These are phyloP conservation scores for Hygrophorus pudorinus DNA, from an alignment of 768 basidiomycete genomes.

Conservation along the genomic window DNA sequence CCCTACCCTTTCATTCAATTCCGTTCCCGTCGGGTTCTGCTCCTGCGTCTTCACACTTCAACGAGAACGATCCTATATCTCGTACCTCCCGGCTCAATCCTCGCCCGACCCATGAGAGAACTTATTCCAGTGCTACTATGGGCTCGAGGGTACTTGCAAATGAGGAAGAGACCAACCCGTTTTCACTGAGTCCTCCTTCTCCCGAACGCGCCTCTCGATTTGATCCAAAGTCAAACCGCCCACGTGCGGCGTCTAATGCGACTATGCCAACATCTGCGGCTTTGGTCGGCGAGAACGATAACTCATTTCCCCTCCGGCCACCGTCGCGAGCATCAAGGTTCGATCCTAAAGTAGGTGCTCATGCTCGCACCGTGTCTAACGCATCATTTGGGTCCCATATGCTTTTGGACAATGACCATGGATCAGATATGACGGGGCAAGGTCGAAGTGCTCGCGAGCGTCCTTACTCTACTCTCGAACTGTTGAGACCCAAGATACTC, in stretches of 20 bases:
- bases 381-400: conserved; percentile 58
- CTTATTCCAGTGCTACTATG: conserved; percentile 41
- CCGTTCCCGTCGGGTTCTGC: conserved; percentile 56
- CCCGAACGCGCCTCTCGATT: conserved; percentile 55
- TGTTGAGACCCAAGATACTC: conserved; percentile 84
- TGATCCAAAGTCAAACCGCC: conserved; percentile 58
- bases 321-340: conserved; percentile 66
- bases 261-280: conserved; percentile 24
- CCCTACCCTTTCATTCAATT: conserved; percentile 30
- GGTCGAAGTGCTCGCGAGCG: conserved; percentile 34
- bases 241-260: conserved; percentile 30
- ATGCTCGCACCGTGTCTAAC: conserved; percentile 51
- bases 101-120: conserved; percentile 28
- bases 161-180: conserved; percentile 21
- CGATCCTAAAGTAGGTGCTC: conserved; percentile 62
- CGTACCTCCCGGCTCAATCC: conserved; percentile 8
- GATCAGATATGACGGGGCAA: conserved; percentile 30
- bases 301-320: conserved; percentile 61
- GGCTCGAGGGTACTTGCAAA: conserved; percentile 35
- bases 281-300: conserved; percentile 34
- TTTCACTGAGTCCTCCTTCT: conserved; percentile 23
- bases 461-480: conserved; percentile 63
- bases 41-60: conserved; percentile 38
- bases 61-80: conserved; percentile 15
- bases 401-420: conserved; percentile 45